phyloP scores from a whole-genome alignment of 106 monocot genomes.

The Dendrobium officinale region DNA sequence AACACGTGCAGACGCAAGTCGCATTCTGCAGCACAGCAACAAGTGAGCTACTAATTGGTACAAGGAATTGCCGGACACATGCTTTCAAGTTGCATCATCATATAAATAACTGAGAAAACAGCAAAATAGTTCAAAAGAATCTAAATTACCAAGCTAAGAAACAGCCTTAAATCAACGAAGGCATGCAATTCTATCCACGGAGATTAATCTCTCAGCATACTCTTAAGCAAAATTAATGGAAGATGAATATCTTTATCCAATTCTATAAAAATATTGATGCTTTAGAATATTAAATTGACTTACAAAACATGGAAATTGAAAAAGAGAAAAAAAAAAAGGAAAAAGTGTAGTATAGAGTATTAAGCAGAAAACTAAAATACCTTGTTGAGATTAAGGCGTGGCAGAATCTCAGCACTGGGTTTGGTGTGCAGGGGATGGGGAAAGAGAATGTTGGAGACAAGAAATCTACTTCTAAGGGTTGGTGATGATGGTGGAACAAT shows the following conservation, averaged over 20 bases:
- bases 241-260: not conserved
- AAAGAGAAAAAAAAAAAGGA: too few species aligned
- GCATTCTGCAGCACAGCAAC: conserved; percentile 31
- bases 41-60: not conserved
- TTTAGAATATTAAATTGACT: too few species aligned
- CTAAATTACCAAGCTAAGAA: not conserved
- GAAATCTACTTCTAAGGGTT: too few species aligned
- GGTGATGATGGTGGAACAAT: too few species aligned
- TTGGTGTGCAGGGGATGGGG: too few species aligned
- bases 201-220: not conserved
- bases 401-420: too few species aligned
- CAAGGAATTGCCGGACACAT: not conserved
- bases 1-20: conserved; percentile 56
- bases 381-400: too few species aligned
- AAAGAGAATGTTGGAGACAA: too few species aligned
- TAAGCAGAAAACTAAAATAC: too few species aligned
- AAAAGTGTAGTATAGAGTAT: too few species aligned
- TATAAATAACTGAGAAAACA: not conserved
- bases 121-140: not conserved
- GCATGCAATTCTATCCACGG: not conserved
- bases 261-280: not conserved
- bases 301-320: too few species aligned
- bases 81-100: not conserved
- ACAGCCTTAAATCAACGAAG: not conserved
- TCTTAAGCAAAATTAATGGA: not conserved